Percentiles rank a stretch among this genome's conserved stretches.
Evolutionary conservation across 2,329 filamentous ascomycete genomes (phyloP).

Genomic region (Talaromyces sp.): DNA sequence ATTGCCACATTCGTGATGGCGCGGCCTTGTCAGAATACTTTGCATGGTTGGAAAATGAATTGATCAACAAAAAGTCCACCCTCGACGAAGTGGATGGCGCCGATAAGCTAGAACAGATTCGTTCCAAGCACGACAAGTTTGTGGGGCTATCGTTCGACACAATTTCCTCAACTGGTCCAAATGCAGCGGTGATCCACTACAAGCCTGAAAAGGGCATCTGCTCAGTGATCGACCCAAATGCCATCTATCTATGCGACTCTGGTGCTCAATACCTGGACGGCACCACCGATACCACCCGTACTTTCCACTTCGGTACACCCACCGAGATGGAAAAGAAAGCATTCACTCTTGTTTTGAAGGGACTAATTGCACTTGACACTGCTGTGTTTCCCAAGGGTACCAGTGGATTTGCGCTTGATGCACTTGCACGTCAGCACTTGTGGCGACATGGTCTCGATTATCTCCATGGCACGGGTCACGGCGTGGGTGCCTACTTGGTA

Average conservation of each 20-base stretch:
- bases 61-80: conserved; percentile 66
- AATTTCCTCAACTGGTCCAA: conserved; percentile 89
- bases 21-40: conserved; percentile 89
- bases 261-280: conserved; percentile 95
- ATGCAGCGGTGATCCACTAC: conserved; percentile 95
- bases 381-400: conserved; percentile 93
- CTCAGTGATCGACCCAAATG: conserved; percentile 74
- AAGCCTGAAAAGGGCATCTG: conserved; percentile 80
- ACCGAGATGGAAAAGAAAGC: conserved; percentile 79
- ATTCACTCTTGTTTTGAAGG: conserved; percentile 92
- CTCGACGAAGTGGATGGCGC: conserved; percentile 89
- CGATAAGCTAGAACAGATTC: conserved; percentile 72
- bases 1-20: conserved; percentile 90
- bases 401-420: conserved; percentile 86
- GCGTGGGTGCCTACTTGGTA: conserved; percentile 81
- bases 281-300: conserved; percentile 92
- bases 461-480: conserved; percentile 92
- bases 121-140: conserved; percentile 65
- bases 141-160: conserved; percentile 91
- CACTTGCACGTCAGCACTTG: conserved; percentile 80
- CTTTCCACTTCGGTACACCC: conserved; percentile 84
- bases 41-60: conserved; percentile 90
- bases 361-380: conserved; percentile 81
- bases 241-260: conserved; percentile 92
- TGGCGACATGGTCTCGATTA: conserved; percentile 95